phyloP scores from a whole-genome alignment of 306 rosid species.

The Sophora flavescens region DNA sequence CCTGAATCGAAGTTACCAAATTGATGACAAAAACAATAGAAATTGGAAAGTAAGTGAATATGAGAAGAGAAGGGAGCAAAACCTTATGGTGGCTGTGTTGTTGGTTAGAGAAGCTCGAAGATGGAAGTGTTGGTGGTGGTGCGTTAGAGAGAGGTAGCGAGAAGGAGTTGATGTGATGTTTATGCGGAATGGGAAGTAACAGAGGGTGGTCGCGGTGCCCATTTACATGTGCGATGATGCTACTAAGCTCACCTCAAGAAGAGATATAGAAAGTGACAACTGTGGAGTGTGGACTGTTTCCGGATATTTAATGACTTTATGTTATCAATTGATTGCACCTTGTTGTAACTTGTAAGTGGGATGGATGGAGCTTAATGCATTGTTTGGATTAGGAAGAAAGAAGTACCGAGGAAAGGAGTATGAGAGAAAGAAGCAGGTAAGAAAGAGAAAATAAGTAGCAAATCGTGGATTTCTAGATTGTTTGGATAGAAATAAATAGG shows the following conservation, averaged over 20 bases:
- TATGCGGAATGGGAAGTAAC: slow-evolving; percentile 38
- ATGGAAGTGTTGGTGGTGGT: slow-evolving; percentile 37
- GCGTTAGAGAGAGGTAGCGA: slow-evolving; percentile 45
- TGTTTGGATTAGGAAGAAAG: too few relatives aligned
- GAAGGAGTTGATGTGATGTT: slow-evolving; percentile 30
- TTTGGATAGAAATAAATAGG: too few relatives aligned
- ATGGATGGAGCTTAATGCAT: too few relatives aligned
- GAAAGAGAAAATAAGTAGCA: too few relatives aligned
- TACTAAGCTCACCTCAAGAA: too few relatives aligned
- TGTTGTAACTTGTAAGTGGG: too few relatives aligned
- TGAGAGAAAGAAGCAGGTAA: too few relatives aligned
- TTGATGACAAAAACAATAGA: not conserved
- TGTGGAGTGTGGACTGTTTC: too few relatives aligned
- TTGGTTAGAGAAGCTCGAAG: slow-evolving; percentile 51
- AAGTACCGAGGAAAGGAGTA: too few relatives aligned
- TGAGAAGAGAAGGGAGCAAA: not conserved
- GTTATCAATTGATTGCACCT: too few relatives aligned
- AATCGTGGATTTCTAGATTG: too few relatives aligned
- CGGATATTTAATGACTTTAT: not conserved
- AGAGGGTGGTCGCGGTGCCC: slow-evolving; percentile 21
- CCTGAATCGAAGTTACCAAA: slow-evolving; percentile 47
- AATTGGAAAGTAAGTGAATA: not conserved
- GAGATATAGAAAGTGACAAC: too few relatives aligned
- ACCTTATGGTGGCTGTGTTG: slow-evolving; percentile 53
- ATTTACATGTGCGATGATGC: not conserved